Percentiles rank a stretch among this genome's conserved stretches.
These are phyloP conservation scores for Suillus luteus DNA, from an alignment of 768 basidiomycete species.

Conservation along the genomic window DNA sequence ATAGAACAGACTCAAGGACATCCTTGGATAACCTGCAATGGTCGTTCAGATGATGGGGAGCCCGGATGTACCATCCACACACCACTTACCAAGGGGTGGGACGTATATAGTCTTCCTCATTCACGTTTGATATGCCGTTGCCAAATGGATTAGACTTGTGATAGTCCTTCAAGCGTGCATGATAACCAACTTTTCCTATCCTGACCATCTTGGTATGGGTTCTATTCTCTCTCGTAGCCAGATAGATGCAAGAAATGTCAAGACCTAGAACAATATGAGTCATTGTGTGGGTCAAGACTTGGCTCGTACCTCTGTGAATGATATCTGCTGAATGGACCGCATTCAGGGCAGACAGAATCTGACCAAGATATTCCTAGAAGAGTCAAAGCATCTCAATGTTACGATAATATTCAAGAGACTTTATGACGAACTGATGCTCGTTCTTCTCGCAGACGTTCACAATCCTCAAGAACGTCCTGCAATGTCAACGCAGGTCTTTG, in stretches of 20 bases:
- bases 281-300: not conserved
- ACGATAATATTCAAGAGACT: not conserved
- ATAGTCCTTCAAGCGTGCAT: slow-evolving; percentile 72
- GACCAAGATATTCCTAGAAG: slow-evolving; percentile 68
- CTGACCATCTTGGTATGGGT: slow-evolving; percentile 69
- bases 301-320: slow-evolving; percentile 64
- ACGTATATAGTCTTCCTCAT: slow-evolving; percentile 25
- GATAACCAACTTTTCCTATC: slow-evolving; percentile 70
- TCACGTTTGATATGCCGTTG: slow-evolving; percentile 16
- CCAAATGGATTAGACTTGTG: slow-evolving; percentile 85
- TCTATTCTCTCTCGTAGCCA: slow-evolving; percentile 52
- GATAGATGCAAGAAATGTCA: slow-evolving; percentile 57
- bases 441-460: slow-evolving; percentile 70
- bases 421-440: slow-evolving; percentile 57
- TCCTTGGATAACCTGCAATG: slow-evolving; percentile 70
- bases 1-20: slow-evolving; percentile 73
- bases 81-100: slow-evolving; percentile 33
- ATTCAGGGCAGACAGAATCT: slow-evolving; percentile 71
- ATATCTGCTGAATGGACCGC: slow-evolving; percentile 64
- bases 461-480: slow-evolving; percentile 75
- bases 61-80: not conserved
- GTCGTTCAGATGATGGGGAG: not conserved
- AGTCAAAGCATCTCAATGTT: slow-evolving; percentile 8
- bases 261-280: slow-evolving; percentile 46
- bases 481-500: slow-evolving; percentile 66